phyloP scores from a whole-genome alignment of 768 basidiomycete species.

The Serendipita sp. region DNA sequence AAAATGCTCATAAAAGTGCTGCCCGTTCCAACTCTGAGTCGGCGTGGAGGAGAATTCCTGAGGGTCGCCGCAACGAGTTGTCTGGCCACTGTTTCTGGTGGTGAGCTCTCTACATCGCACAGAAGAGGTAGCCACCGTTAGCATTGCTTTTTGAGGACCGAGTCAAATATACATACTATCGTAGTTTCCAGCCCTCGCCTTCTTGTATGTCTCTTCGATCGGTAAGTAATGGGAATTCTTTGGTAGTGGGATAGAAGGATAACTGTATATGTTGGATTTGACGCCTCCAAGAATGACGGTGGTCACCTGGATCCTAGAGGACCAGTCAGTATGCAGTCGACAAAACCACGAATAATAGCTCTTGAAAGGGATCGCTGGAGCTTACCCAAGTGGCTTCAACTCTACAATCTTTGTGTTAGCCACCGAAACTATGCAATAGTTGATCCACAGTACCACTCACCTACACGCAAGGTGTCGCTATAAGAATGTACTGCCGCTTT shows the following conservation, averaged over 20 bases:
- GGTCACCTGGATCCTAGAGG: background rate
- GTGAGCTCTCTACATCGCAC: too few relatives aligned
- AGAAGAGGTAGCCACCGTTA: too few relatives aligned
- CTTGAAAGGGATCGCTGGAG: background rate
- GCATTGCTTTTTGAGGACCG: too few relatives aligned
- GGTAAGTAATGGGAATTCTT: background rate
- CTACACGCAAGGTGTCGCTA: conserved; percentile 20
- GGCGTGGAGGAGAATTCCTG: background rate
- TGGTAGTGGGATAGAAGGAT: background rate
- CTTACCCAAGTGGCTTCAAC: conserved; percentile 21
- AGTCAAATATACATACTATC: background rate
- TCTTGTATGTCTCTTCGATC: background rate
- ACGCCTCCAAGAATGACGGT: background rate
- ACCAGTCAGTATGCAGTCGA: background rate
- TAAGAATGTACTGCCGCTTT: conserved; percentile 23
- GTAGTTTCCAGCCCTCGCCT: background rate
- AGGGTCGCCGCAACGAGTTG: background rate
- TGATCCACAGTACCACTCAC: background rate
- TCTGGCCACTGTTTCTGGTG: background rate
- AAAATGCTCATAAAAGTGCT: background rate
- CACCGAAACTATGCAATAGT: background rate
- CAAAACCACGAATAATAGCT: background rate
- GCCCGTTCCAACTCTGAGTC: background rate
- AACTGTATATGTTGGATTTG: background rate
- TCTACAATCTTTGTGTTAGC: conserved; percentile 12